phyloP scores from a whole-genome alignment of 2,329 filamentous ascomycete genomes.

The Paraphoma sp. region DNA sequence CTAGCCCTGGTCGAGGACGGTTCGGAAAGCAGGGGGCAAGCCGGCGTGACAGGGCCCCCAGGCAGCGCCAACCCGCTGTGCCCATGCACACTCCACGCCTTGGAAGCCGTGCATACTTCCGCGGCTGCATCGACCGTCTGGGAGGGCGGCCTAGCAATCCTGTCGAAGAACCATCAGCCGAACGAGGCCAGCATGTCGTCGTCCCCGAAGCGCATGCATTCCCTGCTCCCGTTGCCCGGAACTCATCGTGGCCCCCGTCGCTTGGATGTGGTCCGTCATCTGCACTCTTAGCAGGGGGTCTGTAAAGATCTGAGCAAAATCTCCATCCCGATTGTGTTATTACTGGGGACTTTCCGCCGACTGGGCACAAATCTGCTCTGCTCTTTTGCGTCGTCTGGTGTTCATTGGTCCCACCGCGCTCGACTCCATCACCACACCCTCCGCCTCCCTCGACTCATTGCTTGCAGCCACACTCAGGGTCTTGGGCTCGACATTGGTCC shows the following conservation, averaged over 20 bases:
- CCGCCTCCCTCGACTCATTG: conserved; percentile 23
- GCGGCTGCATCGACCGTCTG: conserved; percentile 44
- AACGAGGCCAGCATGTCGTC: conserved; percentile 47
- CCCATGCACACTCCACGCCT: conserved; percentile 35
- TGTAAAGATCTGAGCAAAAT: conserved; percentile 43
- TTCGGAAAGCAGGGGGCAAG: conserved; percentile 37
- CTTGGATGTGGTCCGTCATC: conserved; percentile 47
- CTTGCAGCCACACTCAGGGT: conserved; percentile 15
- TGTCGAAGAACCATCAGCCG: conserved; percentile 51
- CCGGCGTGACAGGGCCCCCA: conserved; percentile 34
- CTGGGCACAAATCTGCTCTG: conserved; percentile 34
- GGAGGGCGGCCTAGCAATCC: conserved; percentile 35
- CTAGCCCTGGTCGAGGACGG: conserved; percentile 31
- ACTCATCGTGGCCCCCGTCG: conserved; percentile 45
- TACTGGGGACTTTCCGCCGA: conserved; percentile 48
- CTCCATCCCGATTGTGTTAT: conserved; percentile 47
- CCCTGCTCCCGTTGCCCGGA: conserved; percentile 47
- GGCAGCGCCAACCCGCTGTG: conserved; percentile 27
- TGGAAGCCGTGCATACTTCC: conserved; percentile 42
- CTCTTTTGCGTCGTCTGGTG: conserved; percentile 37
- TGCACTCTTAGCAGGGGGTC: conserved; percentile 44
- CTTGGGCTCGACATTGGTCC: conserved; percentile 11
- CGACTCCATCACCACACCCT: conserved; percentile 27
- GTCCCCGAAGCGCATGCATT: conserved; percentile 38
- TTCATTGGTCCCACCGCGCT: conserved; percentile 33